Evolutionary conservation across 176 grass and related monocot species (phyloP), one percentile per base, ranked within the genome.

Genomic region (Oryza meyeriana): DNA sequence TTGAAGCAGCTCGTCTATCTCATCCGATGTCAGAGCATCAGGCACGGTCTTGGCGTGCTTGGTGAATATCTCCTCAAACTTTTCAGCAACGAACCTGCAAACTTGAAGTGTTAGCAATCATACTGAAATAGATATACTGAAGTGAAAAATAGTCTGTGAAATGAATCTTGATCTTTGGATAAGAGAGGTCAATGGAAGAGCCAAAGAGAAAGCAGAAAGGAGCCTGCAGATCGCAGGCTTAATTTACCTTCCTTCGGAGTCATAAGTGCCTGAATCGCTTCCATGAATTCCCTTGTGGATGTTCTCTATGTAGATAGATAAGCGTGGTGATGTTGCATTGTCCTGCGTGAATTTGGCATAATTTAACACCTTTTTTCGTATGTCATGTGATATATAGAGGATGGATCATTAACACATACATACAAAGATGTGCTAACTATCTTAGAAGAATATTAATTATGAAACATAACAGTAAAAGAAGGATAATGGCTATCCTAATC

Each of bases 281-380:
- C 85, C 80, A 30, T 99, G 97, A n/a, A 87, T 99, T 2, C 85
- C 97, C 20, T 81, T 94, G 10, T 95, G 61, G 47, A 99, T 99
- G 87, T 96, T 87, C 73, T 87, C 78, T n/a, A 99, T 72, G 87
- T 92, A 90, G 57, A 99, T 85, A 27, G 91, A 89, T 24, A 86
- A 3, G 67, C 57, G 74, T 17, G 84, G 80, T 6, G 85, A 78
- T 14, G 85, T 72, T 14, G 80, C 70, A 32, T 91, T 90, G 57
- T 80, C 85, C 97, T 99, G 83, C 57, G 78, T 58, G 66, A 34
- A 36, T 24, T 64, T 4, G 33, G 64, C 22, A 59, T 30, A 59
- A 59, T 59, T 76, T 13, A 72, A 4, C 58, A 75, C 4, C 10
- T 8, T 22, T 30, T 45, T 64, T n/a, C 28, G 4, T 1, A 7